Base-by-base conservation (phyloP, 2,329 filamentous ascomycete species). In the Claviceps sp. region DNA sequence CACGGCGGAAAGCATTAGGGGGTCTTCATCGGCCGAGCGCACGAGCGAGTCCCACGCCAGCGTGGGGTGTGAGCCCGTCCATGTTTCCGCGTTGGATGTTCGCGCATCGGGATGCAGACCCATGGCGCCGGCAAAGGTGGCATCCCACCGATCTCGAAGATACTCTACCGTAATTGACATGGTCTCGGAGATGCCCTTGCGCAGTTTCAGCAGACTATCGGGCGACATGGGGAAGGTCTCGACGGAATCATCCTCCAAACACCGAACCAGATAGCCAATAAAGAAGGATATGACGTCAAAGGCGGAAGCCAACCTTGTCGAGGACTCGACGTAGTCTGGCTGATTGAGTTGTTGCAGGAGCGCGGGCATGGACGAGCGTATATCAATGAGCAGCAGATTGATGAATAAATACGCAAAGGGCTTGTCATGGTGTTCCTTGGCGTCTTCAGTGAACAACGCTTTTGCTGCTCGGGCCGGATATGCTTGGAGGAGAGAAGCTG, bases 81-180 rank as follows among this genome's bases (percentile, higher is more conserved):
- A 65, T 1, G 73, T 74, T 41, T 74, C 66, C 14, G 72, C 64
- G 2, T 65, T 66, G 13, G 67, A 68, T 1, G 60, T 55, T 38
- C 79, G 73, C 5, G 79, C 78, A 10, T 76, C 73, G 1, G 75
- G 76, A 59, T 85, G 78, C 6, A 85, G 62, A 2, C 81, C 81
- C 62, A 76, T 73, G 6, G 78, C 77, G 11, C 81, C 82, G 3
- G 80, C 76, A n/a, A 78, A 69, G 2, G 78, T 76, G 4, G 78
- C 79, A 60, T 87, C 83, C 79, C 80, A 86, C n/a, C 82, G 70
- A 60, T 87, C 84, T 42, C 82, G 76, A 1, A 87, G 71, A 61
- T 81, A 83, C 64, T 86, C 83, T 54, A 82, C 74, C 0, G 76
- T 74, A 1, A 82, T 65, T 0, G 79, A 80, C 60, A 85, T 73